Evolutionary conservation across 176 grass and related monocot species (phyloP), one percentile per base, ranked within the genome.

Genomic region (Avena insularis): DNA sequence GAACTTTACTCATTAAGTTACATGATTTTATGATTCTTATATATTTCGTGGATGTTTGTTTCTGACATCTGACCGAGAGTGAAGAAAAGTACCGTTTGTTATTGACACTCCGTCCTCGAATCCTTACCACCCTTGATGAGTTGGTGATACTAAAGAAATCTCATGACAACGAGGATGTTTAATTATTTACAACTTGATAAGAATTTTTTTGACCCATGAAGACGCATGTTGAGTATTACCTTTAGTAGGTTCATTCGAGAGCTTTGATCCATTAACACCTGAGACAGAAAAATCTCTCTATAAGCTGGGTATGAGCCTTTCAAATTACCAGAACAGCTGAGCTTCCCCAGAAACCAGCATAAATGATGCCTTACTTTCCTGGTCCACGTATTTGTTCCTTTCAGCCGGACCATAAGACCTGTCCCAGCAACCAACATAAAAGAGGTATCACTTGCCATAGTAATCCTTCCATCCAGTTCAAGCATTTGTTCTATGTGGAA

Each of bases 1-100:
- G 33, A 71, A 90, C 11, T 54, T 82, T 49, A 38, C 29, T 76
- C 5, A 40, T 4, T 92, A 80, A 71, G 12, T 76, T 84, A 80
- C 71, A 25, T 25, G 25, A 25, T 25, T 25, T 25, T 25, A 35
- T 14, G 5, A 51, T 76, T 20, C 72, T 27, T 33, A 54, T 64
- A 17, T 56, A 20, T 66, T 13, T 35, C 33, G 4, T 79, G 13
- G 48, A 12, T 84, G 20, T 58, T 79, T 56, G 15, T 78, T 79
- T 83, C 71, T 31, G 36, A 86, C 43, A 82, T 77, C 14, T 71
- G 4, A 17, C 55, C 29, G 63, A 55, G 78, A 78, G 53, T 54
- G 38, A 71, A 71, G 16, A 12, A 64, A 86, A 55, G 43, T 9
- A 49, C 55, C 27, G 50, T 71, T 48, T 62, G 36, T 33, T 66